Evolutionary conservation across 345 rosid genomes (phyloP).

Genomic region (Euphorbia pulcherrima): DNA sequence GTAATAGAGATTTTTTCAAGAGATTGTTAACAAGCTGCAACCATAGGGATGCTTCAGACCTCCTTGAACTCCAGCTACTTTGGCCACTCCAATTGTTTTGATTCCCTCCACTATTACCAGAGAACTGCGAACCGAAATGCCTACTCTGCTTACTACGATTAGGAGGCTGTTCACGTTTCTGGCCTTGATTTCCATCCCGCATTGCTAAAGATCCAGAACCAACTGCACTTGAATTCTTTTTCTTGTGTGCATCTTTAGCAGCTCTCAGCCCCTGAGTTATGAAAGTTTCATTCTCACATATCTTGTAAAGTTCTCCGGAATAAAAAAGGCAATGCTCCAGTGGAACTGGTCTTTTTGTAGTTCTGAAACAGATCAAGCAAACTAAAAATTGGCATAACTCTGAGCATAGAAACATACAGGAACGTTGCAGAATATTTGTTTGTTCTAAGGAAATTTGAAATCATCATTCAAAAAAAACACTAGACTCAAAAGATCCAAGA

Average conservation of each 20-base stretch:
- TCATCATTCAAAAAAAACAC: not conserved
- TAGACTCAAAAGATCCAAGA: not conserved
- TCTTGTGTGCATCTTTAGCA: constrained; percentile 73
- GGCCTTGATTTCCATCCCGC: constrained; percentile 55
- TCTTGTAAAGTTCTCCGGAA: constrained; percentile 78
- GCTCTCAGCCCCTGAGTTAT: constrained; percentile 65
- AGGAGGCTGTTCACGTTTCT: constrained; percentile 54
- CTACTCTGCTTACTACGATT: constrained; percentile 68
- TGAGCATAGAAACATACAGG: constrained; percentile 2
- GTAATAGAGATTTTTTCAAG: constrained; percentile 71
- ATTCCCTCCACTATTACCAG: constrained; percentile 36
- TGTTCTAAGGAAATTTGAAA: constrained; percentile 5
- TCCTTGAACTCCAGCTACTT: constrained; percentile 62
- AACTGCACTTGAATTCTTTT: constrained; percentile 50
- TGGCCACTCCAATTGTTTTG: constrained; percentile 54
- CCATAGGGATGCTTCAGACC: constrained; percentile 79
- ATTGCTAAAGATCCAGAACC: constrained; percentile 48
- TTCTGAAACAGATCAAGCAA: constrained; percentile 42
- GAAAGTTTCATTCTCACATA: constrained; percentile 70
- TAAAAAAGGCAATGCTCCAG: constrained; percentile 89
- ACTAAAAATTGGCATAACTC: constrained; percentile 7
- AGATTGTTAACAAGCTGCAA: constrained; percentile 79
- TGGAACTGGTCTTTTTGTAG: constrained; percentile 93
- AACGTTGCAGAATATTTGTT: not conserved
- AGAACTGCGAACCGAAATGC: constrained; percentile 54